Conservation (phyloP, 306 rosid genomes). For the Castanea mollissima region DNA sequence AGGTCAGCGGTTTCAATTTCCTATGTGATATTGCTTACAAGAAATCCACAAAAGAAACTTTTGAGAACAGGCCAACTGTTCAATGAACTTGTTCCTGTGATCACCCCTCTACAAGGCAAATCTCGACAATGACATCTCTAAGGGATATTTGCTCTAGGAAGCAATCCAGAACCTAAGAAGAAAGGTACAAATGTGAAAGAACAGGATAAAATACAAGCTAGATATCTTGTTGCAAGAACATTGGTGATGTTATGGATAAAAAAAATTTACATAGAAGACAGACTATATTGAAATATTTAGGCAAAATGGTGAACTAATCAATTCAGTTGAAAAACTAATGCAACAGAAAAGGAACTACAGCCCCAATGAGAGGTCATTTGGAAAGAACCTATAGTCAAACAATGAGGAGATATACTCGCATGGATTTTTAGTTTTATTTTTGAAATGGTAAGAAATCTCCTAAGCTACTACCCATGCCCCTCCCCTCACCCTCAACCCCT, state of each 20-base stretch:
- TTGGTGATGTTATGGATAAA: background rate
- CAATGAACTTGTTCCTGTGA: slow-evolving; percentile 1
- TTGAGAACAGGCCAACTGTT: slow-evolving; percentile 11
- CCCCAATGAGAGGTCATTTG: background rate
- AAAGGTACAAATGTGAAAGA: background rate
- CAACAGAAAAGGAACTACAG: background rate
- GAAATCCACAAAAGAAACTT: slow-evolving; percentile 6
- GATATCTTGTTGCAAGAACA: background rate
- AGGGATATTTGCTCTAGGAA: slow-evolving; percentile 1
- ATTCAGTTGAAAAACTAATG: background rate
- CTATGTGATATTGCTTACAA: slow-evolving; percentile 5
- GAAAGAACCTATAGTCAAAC: background rate
- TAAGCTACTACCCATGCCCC: no score
- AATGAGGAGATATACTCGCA: background rate
- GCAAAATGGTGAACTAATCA: background rate
- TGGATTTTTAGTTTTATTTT: no score
- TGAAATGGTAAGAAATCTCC: no score
- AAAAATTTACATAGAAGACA: background rate
- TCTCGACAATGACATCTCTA: background rate
- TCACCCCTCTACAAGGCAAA: slow-evolving; percentile 19
- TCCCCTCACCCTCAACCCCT: no score
- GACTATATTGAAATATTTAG: background rate
- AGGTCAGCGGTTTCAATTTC: background rate
- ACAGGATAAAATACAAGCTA: background rate
- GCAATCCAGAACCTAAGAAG: slow-evolving; percentile 25